Base-by-base conservation (phyloP, 768 basidiomycete genomes). In the Lactarius sp. region DNA sequence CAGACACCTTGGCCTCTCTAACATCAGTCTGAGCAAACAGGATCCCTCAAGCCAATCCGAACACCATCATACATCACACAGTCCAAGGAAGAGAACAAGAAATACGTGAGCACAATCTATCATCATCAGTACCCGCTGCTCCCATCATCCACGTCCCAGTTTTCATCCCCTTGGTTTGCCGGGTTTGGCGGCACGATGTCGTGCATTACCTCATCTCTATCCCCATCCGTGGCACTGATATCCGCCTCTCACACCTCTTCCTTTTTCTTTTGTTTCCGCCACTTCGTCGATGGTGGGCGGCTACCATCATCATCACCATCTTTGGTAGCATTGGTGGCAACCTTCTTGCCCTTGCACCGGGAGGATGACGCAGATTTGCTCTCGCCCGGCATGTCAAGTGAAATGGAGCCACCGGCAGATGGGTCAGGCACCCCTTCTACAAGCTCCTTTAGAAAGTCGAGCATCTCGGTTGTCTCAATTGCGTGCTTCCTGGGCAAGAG, bases 381-480 rank as follows among this genome's bases (percentile, higher is more conserved):
- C 52, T 87, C 87, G 14, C 74, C 78, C 70, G 88, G 87, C 7
- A 79, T 78, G 57, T 88, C 86, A 22, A 91, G 73, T 69, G 89
- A 85, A 49, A 90, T 83, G 0, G 88, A 91, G 2, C 88, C 90
- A 12, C 91, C 90, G 20, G 85, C 85, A 4, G 90, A 88, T 0
- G 94, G 94, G 74, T 98, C 94, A 1, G 92, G 88, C 6, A 96
- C 85, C 41, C 79, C 77, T 70, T 89, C 85, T 31, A 96, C 94
- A 56, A 97, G 85, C 72, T 97, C 94, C 72, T 92, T 90, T 36
- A 98, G 82, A 75, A 98, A 98, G 74, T 98, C 96, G 54, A 98
- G 85, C 79, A 86, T 90, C 67, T 93, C 87, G 10, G 86, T 89
- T 16, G 85, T 87, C 61, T 91, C 88, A 9, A 98, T 86, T 0